Evolutionary conservation across 1,284 basidiomycete genomes (phyloP), one percentile per base, ranked within the genome.

Genomic region (Moesziomyces sp.): DNA sequence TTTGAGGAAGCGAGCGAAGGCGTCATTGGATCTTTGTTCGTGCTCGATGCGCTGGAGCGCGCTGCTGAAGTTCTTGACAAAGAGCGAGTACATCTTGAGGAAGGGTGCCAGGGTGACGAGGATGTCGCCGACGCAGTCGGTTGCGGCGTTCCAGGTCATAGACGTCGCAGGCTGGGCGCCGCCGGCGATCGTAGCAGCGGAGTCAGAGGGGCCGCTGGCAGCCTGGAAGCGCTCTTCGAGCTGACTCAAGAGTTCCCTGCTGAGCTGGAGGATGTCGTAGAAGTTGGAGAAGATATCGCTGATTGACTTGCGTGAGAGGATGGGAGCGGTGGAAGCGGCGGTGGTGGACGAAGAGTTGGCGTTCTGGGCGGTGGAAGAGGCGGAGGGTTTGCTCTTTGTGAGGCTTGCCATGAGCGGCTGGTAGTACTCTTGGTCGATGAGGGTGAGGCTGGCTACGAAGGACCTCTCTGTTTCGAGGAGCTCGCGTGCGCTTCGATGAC

Each of bases 181-280:
- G 23, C 28, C 38, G 3, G 30, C 8, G 28, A 55, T 6, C 90
- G 88, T 18, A 90, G 90, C 23, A 5, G n/a, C n/a, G 6, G 60
- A 38, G n/a, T 8, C 35, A 13, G 43, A 6, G 1, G 19, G 46
- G 24, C 47, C 81, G 92, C 23, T 28, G 3, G 50, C 19, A n/a
- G 94, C 3, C 11, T 69, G 67, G 8, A 83, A 44, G 9, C 82
- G 71, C 50, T 79, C 79, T 47, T 83, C 81, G 28, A 93, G 87
- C 4, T 89, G 88, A 16, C 87, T 85, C 66, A 90, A 89, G 79
- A 93, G 90, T n/a, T 91, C 89, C 52, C 88, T 90, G 84, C 93
- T 92, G 56, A 95, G 87, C 76, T 93, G 92, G 89, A 92, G 91
- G 48, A 96, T 94, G 85, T 95, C 93, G 80, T 92, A 90, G 79